Evolutionary conservation across 2,329 filamentous ascomycete species (phyloP), one percentile per base, ranked within the genome.

Genomic region (Biscogniauxia marginata): DNA sequence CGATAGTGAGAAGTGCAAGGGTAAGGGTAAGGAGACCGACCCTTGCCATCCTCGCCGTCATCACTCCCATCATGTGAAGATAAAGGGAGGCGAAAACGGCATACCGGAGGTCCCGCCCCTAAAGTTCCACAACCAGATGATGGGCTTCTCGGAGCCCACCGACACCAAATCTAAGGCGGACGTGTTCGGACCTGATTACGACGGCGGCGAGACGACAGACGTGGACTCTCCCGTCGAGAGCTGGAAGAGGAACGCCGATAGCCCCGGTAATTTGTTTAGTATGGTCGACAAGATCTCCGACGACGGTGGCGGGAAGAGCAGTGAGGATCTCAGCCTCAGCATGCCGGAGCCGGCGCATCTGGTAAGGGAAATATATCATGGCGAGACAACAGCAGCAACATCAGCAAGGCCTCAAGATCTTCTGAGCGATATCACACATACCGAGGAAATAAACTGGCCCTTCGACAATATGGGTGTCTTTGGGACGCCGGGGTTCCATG

Each of bases 221-320:
- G 23, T 50, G 25, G 59, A 54, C n/a, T 21, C 23, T n/a, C 19
- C 50, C 22, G 25, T 23, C 18, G 43, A 46, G 7, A 7, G 8
- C 7, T 3, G 30, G 30, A 39, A 25, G 24, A 11, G 13, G 18
- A 44, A 50, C 46, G 50, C 49, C 44, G 56, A 57, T 3, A 8
- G 18, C 21, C 11, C 24, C 7, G 57, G 50, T 1, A 44, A 23
- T 6, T 23, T 60, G 30, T 44, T 46, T 21, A 47, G 53, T 20
- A 54, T 49, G 49, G 45, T 57, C 24, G 57, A 60, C 20, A 59
- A 57, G 22, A 49, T 51, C 7, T 57, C 56, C 21, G 55, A 45
- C 23, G 34, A 53, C 43, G 55, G 50, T 5, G 50, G n/a, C 2
- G 52, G 55, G 21, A 51, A 47, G 8, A 56, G 44, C 49, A 44